A percentile compares a stretch with the other conserved stretches of the same genome.
Conservation (phyloP, 1,284 basidiomycete genomes). For the Melampsora occidentalis region DNA sequence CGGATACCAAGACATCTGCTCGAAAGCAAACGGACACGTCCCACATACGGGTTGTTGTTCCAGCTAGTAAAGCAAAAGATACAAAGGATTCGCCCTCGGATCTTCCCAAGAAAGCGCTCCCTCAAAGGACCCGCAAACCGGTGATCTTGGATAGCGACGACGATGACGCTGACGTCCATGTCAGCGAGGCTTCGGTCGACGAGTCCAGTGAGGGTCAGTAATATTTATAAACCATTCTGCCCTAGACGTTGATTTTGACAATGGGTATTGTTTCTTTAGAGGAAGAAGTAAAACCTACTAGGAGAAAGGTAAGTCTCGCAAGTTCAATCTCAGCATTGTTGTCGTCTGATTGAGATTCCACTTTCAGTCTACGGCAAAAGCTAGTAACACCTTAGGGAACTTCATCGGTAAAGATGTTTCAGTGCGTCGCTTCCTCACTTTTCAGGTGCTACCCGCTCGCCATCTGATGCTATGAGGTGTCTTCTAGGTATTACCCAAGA, state of each 20-base stretch:
- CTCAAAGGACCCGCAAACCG: neutral
- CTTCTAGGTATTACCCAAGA: slow-evolving; percentile 11
- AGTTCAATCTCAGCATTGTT: too few relatives aligned
- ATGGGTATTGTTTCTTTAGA: too few relatives aligned
- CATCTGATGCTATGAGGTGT: neutral
- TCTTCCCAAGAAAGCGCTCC: neutral
- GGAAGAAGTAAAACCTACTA: neutral
- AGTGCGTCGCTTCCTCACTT: slow-evolving; percentile 13
- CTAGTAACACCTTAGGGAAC: slow-evolving; percentile 36
- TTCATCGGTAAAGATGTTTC: slow-evolving; percentile 39
- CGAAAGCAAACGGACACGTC: neutral
- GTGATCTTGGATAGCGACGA: neutral
- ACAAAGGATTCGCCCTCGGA: neutral
- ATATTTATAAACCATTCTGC: too few relatives aligned
- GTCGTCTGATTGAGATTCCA: too few relatives aligned
- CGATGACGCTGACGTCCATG: neutral
- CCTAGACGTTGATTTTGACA: too few relatives aligned
- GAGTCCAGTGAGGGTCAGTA: too few relatives aligned
- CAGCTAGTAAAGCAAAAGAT: neutral
- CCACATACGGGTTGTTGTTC: neutral
- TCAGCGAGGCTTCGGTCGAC: neutral
- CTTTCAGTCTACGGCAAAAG: slow-evolving; percentile 34
- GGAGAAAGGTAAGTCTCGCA: neutral
- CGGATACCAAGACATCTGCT: neutral
- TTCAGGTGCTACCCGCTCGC: neutral